Evolutionary conservation across 768 basidiomycete species (phyloP).

Genomic region (Mycena rosella): DNA sequence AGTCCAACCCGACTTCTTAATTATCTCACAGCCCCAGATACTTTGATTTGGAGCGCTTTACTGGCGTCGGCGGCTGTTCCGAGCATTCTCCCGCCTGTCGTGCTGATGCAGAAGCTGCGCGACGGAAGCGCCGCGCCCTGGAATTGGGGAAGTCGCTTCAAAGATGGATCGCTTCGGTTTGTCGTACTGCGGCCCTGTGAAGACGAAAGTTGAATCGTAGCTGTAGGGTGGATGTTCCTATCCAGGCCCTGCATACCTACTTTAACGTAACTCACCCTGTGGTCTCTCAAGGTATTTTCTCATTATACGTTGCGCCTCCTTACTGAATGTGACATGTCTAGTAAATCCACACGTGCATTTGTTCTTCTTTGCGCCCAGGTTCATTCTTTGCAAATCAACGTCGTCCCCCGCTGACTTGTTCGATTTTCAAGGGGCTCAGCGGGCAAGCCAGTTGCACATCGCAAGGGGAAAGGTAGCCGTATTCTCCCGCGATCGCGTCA

Average conservation of each 20-base stretch:
- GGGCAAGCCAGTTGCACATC: slow-evolving; percentile 94
- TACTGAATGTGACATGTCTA: slow-evolving; percentile 83
- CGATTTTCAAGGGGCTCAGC: slow-evolving; percentile 71
- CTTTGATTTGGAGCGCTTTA: slow-evolving; percentile 83
- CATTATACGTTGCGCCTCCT: slow-evolving; percentile 57
- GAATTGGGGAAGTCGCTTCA: slow-evolving; percentile 96
- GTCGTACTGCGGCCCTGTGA: slow-evolving; percentile 36
- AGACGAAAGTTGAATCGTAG: slow-evolving; percentile 10
- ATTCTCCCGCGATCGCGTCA: background rate
- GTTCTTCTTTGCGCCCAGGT: slow-evolving; percentile 89
- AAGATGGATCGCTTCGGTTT: slow-evolving; percentile 90
- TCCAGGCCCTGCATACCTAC: slow-evolving; percentile 89
- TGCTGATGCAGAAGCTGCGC: slow-evolving; percentile 90
- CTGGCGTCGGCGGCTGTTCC: slow-evolving; percentile 95
- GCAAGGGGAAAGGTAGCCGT: slow-evolving; percentile 85
- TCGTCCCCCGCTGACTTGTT: background rate
- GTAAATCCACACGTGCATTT: slow-evolving; percentile 94
- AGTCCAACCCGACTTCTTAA: slow-evolving; percentile 97
- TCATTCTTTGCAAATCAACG: background rate
- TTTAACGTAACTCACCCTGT: slow-evolving; percentile 67
- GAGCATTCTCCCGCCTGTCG: slow-evolving; percentile 95
- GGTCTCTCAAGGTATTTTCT: background rate
- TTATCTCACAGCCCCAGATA: slow-evolving; percentile 96
- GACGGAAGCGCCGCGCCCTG: slow-evolving; percentile 88
- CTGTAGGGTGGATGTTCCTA: slow-evolving; percentile 91